Conservation (phyloP, 176 grass and related monocot species). For the Paspalum notatum region DNA sequence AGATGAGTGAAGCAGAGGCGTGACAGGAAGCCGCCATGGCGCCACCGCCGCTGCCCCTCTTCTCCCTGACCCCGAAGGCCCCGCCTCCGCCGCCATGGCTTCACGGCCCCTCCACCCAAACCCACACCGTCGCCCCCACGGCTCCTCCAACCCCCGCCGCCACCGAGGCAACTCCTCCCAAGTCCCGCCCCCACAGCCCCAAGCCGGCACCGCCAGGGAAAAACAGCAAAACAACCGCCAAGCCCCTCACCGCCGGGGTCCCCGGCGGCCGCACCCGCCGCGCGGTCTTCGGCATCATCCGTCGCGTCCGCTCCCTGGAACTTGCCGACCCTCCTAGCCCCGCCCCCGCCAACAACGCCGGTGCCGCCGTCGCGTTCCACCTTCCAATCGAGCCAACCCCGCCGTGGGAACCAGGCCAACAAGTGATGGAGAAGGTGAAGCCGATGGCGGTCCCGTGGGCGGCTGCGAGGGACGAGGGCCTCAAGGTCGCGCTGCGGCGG, state of each 20-base stretch:
- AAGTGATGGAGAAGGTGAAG: not conserved
- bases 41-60: conserved; percentile 49
- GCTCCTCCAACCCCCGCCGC: not conserved
- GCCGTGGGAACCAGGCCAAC: not conserved
- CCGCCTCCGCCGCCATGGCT: conserved; percentile 46
- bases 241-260: conserved; percentile 54
- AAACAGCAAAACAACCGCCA: conserved; percentile 17
- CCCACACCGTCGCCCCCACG: not conserved
- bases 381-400: conserved; percentile 30
- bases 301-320: conserved; percentile 59
- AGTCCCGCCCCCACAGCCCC: conserved; percentile 13
- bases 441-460: conserved; percentile 52
- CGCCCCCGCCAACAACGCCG: not conserved
- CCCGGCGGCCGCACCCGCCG: conserved; percentile 57
- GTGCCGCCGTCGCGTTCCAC: conserved; percentile 16
- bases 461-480: conserved; percentile 38
- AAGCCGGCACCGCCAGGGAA: conserved; percentile 15
- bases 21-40: conserved; percentile 14
- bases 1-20: not conserved
- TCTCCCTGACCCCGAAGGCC: conserved; percentile 38
- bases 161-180: not conserved
- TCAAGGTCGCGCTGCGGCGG: conserved; percentile 56
- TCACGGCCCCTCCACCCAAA: conserved; percentile 12
- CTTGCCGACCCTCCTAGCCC: conserved; percentile 20
- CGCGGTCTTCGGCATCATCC: conserved; percentile 64